phyloP scores from a whole-genome alignment of 345 rosid genomes.

The Acer saccharum region DNA sequence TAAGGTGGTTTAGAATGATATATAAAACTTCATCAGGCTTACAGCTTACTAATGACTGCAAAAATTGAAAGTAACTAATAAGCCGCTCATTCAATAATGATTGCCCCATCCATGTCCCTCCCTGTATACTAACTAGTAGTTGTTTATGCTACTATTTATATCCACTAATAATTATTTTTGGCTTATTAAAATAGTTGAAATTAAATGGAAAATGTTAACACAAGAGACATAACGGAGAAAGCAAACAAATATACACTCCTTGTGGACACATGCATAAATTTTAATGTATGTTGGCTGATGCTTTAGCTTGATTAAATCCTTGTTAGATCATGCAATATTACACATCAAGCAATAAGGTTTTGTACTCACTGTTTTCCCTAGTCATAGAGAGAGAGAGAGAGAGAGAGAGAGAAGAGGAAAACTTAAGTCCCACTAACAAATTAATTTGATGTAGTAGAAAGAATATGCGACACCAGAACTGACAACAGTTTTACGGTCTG shows the following conservation, averaged over 20 bases:
- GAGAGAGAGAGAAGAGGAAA: no score
- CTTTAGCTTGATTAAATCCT: background rate
- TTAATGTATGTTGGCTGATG: background rate
- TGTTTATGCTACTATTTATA: background rate
- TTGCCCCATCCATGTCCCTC: background rate
- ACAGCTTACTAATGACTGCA: background rate
- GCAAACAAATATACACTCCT: background rate
- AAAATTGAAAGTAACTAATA: background rate
- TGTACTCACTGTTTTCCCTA: background rate
- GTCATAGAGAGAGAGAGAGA: no score
- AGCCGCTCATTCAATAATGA: background rate
- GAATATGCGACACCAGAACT: background rate
- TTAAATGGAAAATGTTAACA: background rate
- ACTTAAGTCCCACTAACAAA: background rate
- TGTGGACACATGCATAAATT: background rate
- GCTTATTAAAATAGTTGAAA: background rate
- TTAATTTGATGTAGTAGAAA: background rate
- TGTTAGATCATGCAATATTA: background rate
- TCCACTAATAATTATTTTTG: background rate
- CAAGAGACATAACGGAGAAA: background rate
- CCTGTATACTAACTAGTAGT: background rate
- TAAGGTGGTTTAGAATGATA: background rate
- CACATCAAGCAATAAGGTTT: background rate
- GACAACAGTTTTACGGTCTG: background rate
- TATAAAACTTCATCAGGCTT: background rate